A percentile compares a stretch with the other conserved stretches of the same genome.
These are phyloP conservation scores for Lachancea meyersii DNA, from an alignment of 805 yeast species.

Conservation along the genomic window DNA sequence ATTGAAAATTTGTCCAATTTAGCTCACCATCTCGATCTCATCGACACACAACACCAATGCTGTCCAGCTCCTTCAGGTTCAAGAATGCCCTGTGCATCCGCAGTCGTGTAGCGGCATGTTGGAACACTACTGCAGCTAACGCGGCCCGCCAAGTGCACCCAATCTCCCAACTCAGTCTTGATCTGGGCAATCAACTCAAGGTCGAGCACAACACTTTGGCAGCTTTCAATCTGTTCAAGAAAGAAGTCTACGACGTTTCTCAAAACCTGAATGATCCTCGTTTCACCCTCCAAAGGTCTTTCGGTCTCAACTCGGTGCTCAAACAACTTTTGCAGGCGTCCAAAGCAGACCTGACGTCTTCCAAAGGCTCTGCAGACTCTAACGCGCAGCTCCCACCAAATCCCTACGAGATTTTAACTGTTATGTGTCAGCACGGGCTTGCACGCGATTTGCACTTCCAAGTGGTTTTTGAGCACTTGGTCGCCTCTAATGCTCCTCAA, in stretches of 20 bases:
- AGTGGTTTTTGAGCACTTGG: conserved; percentile 19
- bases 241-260: conserved; percentile 11
- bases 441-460: conserved; percentile 28
- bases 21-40: background rate
- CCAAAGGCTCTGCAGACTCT: conserved; percentile 1
- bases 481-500: conserved; percentile 17
- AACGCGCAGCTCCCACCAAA: conserved; percentile 10
- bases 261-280: conserved; percentile 12
- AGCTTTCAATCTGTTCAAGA: conserved; percentile 13
- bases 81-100: background rate
- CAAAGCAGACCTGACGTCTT: conserved; percentile 3
- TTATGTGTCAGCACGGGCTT: conserved; percentile 21
- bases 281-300: conserved; percentile 15
- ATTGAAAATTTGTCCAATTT: background rate
- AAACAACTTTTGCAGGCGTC: conserved; percentile 14
- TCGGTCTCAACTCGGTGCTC: conserved; percentile 18
- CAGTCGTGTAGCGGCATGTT: conserved; percentile 3
- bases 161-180: conserved; percentile 14
- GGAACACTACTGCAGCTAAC: conserved; percentile 5
- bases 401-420: conserved; percentile 26
- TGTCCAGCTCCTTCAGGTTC: conserved; percentile 1
- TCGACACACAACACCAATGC: background rate
- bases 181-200: conserved; percentile 6
- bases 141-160: conserved; percentile 12
- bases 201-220: conserved; percentile 10